Base-by-base conservation (phyloP, 1,284 basidiomycete species). In the Apiotrichum domesticum region DNA sequence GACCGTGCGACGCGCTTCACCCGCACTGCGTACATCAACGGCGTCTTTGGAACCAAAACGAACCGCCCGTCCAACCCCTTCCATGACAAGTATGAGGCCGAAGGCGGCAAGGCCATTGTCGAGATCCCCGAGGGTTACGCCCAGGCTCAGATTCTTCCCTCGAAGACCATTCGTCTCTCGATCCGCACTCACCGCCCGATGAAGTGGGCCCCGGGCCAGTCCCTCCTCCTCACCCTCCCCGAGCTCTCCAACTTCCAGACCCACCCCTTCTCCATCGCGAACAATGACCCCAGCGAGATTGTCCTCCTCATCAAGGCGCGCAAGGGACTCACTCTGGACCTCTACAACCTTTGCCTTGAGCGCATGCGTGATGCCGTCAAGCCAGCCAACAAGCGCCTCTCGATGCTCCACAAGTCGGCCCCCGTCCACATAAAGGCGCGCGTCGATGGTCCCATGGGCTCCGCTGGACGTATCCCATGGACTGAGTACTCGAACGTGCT, bases 191-290 rank as follows among this genome's bases (percentile, higher is more conserved):
- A 85, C 0, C 80, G 81, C 0, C 81, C 80, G 49, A 73, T 87
- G 55, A 74, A 79, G 0, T 92, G 89, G 88, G 80, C 83, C 5
- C 85, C 90, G 0, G 90, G 90, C 2, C 73, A 75, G 55, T 69
- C 67, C 40, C 65, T 91, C 64, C 80, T 89, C 21, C 80, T 93
- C 57, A 83, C 80, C 57, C 78, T 91, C 8, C 90, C 90, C 0
- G 80, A 80, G 14, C 79, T 93, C 14, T 84, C 85, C 7, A 79
- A 78, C 46, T 81, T 85, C 70, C 82, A 85, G 47, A 83, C 84
- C 4, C 90, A 93, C 69, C 90, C 90, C 1, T 93, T 91, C 75
- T 91, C 90, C 0, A 85, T 85, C 58, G 84, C 85, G 14, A 85
- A 84, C 44, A 80, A 86, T 35, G 85, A 84, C 68, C 84, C 88